Evolutionary conservation across 257 asterid species (phyloP), one percentile per base, ranked within the genome.

Genomic region (Paraleonurus japonicus): DNA sequence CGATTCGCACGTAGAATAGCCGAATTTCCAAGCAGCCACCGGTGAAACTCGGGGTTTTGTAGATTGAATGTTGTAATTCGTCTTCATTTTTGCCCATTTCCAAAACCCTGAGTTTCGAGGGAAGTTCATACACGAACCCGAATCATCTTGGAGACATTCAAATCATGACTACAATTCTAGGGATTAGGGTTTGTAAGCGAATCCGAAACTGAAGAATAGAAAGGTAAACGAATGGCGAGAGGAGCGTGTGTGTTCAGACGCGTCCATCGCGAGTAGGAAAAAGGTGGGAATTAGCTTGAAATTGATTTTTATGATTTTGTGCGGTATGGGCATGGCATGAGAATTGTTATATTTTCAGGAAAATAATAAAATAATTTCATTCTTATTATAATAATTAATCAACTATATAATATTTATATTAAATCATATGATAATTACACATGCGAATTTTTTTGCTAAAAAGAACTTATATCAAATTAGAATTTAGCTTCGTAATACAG

Each of bases 11-110:
- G 78, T 88, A 88, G 78, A 88, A 88, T 13, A 90, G 70, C 1
- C 95, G 88, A 12, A 86, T 86, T 53, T 90, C 95, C 67, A 88
- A 78, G 15, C 86, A 86, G 3, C 95, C 95, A 2, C 87, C 91
- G 22, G 85, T 83, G 78, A 85, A 86, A 30, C 72, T 76, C 61
- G 86, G 87, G 13, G 78, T 61, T 26, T 76, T 73, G 78, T 86
- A 85, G 45, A 87, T 81, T 15, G 80, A 73, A 41, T 81, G 63
- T 11, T 85, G 76, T 45, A 82, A 73, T 12, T 81, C 83, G 32
- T 81, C 81, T 20, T 66, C 81, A 45, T 82, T 77, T 33, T 76
- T 64, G 60, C 74, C 88, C 92, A 88, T 88, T 67, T 53, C 70
- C 66, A 28, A 63, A 63, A 50, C 61, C 63, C 69, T 50, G 64